phyloP scores from a whole-genome alignment of 2,329 filamentous ascomycete species.

The Fonsecaea monophora region DNA sequence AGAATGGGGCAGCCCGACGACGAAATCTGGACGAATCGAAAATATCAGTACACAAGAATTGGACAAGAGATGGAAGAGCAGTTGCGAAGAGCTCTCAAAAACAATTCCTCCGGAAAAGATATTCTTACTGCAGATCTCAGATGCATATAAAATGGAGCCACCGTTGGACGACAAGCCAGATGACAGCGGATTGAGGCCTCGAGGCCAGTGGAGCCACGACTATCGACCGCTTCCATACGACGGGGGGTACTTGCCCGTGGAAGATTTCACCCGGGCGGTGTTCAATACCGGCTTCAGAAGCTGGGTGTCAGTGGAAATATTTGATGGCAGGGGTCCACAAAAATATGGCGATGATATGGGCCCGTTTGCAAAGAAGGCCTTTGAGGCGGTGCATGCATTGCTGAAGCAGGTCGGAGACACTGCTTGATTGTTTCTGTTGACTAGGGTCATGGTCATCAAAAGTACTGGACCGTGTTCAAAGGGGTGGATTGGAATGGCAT shows the following conservation, averaged over 20 bases:
- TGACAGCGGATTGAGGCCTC: slow-evolving; percentile 63
- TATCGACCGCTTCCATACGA: slow-evolving; percentile 72
- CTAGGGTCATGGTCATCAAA: neutral
- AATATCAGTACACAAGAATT: slow-evolving; percentile 61
- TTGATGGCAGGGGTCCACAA: slow-evolving; percentile 65
- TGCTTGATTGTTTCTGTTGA: slow-evolving; percentile 4
- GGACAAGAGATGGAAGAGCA: slow-evolving; percentile 59
- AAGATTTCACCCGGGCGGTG: slow-evolving; percentile 69
- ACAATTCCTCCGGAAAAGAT: slow-evolving; percentile 73
- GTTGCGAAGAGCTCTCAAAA: slow-evolving; percentile 62
- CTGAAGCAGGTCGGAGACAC: slow-evolving; percentile 40
- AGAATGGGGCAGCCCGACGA: slow-evolving; percentile 76
- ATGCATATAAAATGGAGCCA: slow-evolving; percentile 69
- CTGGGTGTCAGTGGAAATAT: slow-evolving; percentile 74
- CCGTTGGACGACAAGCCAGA: slow-evolving; percentile 61
- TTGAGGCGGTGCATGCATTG: slow-evolving; percentile 56
- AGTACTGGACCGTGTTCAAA: neutral
- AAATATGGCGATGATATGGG: slow-evolving; percentile 59
- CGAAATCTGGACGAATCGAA: slow-evolving; percentile 65
- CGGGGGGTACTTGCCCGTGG: slow-evolving; percentile 73
- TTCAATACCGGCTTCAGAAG: slow-evolving; percentile 70
- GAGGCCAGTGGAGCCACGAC: slow-evolving; percentile 74
- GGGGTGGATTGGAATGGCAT: neutral
- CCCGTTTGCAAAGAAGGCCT: slow-evolving; percentile 60
- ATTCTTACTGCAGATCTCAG: slow-evolving; percentile 75